These are phyloP conservation scores for Pseudogymnoascus sp. DNA, from an alignment of 2,329 filamentous ascomycete genomes.

Conservation along the genomic window DNA sequence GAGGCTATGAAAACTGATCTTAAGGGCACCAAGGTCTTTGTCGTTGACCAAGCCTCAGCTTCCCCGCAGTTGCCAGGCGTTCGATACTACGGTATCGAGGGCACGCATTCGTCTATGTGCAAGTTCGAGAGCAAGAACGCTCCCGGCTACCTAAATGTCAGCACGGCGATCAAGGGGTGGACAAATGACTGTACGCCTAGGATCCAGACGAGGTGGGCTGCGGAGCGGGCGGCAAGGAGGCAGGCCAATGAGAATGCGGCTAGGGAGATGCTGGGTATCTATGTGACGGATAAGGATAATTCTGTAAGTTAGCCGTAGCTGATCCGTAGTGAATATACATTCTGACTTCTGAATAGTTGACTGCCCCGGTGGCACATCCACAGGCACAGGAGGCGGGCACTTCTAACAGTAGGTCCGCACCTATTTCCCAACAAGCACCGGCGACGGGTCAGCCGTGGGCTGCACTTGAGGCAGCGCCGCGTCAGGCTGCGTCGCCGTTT, in stretches of 20 bases:
- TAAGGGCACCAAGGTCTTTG: constrained; percentile 51
- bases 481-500: not conserved
- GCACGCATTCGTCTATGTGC: constrained; percentile 64
- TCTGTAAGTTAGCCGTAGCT: constrained; percentile 12
- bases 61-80: constrained; percentile 62
- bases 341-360: constrained; percentile 1
- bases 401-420: not conserved
- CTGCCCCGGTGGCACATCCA: not conserved
- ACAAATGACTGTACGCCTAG: constrained; percentile 17
- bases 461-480: constrained; percentile 18
- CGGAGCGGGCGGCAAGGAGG: constrained; percentile 19
- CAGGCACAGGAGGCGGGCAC: not conserved
- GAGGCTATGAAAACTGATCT: constrained; percentile 66
- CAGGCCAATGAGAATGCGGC: constrained; percentile 20
- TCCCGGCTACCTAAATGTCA: constrained; percentile 46
- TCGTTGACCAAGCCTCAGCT: constrained; percentile 64
- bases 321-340: not conserved
- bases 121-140: constrained; percentile 58
- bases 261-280: constrained; percentile 20
- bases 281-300: not conserved
- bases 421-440: not conserved
- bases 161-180: constrained; percentile 25
- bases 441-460: not conserved
- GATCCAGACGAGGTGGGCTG: constrained; percentile 19
- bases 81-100: constrained; percentile 66